Evolutionary conservation across 805 yeast genomes (phyloP), one percentile per base, ranked within the genome.

Genomic region (Debaryomyces tyrocola): DNA sequence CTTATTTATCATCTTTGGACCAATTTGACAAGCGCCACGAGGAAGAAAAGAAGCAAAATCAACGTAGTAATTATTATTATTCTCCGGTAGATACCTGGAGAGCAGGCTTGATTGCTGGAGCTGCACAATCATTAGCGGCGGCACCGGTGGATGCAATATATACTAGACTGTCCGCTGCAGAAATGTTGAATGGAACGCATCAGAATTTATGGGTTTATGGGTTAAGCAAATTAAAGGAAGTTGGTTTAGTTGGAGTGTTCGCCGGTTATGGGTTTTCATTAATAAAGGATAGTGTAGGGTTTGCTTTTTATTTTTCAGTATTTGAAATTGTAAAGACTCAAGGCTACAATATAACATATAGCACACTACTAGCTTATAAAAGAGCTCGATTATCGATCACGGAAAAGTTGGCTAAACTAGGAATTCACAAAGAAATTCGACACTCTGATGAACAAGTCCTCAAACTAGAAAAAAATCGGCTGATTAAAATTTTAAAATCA

Each of bases 131-230:
- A n/a, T 67, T 89, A 14, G 91, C 89, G 0, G 96, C 96, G 1
- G 92, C 97, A 1, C 98, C 98, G 0, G 75, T 92, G 4, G 97
- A 92, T 66, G 96, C 97, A 6, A 82, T 92, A 3, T 87, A 85
- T 58, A 81, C 96, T 1, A 75, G 97, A 53, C 87, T 91, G 52
- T 77, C 83, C 1, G 84, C 89, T 4, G 79, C 85, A 9, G 96
- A 90, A 53, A 67, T 91, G 44, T 65, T 89, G 12, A 76, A 78
- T 43, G 87, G 90, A 6, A 57, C 77, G 28, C 84, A 87, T 63
- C 79, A 79, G 47, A 85, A 85, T 47, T 63, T 91, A 46, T 89
- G 97, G 95, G 67, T 67, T 20, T 92, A 89, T 64, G 90, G 92
- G 0, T 61, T 77, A 21, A 74, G 75, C 41, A 89, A 89, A 58